Percentiles rank a stretch among this genome's conserved stretches.
Conservation (phyloP, 306 rosid species). For the Rosa persica region DNA sequence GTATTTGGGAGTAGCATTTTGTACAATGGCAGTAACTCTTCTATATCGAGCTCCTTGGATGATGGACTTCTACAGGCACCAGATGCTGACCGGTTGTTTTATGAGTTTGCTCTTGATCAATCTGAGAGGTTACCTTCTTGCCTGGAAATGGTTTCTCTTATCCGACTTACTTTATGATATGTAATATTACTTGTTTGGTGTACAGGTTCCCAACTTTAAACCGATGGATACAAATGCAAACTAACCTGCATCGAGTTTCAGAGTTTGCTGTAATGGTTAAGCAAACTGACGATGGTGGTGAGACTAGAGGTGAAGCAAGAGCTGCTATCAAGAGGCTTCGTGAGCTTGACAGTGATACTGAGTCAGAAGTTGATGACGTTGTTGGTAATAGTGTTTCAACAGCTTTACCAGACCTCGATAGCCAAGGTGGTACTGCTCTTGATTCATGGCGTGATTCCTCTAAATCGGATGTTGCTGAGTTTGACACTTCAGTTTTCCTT, state of each 20-base stretch:
- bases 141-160: conserved; percentile 11
- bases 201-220: conserved; percentile 93
- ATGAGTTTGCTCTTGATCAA: conserved; percentile 98
- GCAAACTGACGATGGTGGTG: conserved; percentile 54
- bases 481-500: conserved; percentile 77
- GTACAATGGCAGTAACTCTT: conserved; percentile 68
- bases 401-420: conserved; percentile 46
- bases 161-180: conserved; percentile 18
- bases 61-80: conserved; percentile 72
- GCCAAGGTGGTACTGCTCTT: conserved; percentile 49
- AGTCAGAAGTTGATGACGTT: conserved; percentile 79
- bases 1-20: conserved; percentile 93
- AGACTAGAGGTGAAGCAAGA: conserved; percentile 53
- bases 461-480: conserved; percentile 67
- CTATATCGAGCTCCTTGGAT: conserved; percentile 75
- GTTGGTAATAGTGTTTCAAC: conserved; percentile 53
- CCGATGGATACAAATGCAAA: conserved; percentile 99
- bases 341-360: conserved; percentile 79
- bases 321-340: conserved; percentile 82
- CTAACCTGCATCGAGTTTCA: conserved; percentile 95
- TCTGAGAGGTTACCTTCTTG: conserved; percentile 73
- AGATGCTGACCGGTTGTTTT: conserved; percentile 80
- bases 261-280: conserved; percentile 79
- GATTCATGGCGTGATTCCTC: conserved; percentile 63
- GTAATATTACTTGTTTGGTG: conserved; percentile 25